phyloP scores from a whole-genome alignment of 495 filamentous ascomycete genomes.

The Penicillium antarcticum region DNA sequence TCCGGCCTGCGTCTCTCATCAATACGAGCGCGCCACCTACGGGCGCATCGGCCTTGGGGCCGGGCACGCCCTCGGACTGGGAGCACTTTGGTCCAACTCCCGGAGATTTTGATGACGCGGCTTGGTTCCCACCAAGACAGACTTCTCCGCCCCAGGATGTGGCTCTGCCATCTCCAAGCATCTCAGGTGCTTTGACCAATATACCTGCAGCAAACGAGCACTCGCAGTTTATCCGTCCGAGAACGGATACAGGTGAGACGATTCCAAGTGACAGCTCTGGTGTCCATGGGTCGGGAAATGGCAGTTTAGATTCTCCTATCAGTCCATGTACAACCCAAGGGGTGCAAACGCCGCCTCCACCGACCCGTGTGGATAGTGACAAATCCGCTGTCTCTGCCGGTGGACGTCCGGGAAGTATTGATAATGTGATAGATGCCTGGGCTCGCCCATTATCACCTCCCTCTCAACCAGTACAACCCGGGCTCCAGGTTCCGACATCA shows the following conservation, averaged over 20 bases:
- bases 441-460: constrained; percentile 26
- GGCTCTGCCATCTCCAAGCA: constrained; percentile 9
- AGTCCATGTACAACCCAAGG: constrained; percentile 21
- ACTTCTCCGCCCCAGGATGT: constrained; percentile 9
- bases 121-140: constrained; percentile 22
- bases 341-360: constrained; percentile 10
- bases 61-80: constrained; percentile 58
- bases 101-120: constrained; percentile 33
- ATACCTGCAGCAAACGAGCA: background rate
- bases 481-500: constrained; percentile 4
- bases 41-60: constrained; percentile 45
- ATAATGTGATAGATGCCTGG: constrained; percentile 45
- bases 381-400: constrained; percentile 22
- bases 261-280: background rate
- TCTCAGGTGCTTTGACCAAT: constrained; percentile 8
- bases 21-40: constrained; percentile 16
- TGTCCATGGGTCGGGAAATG: background rate
- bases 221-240: background rate
- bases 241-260: constrained; percentile 7
- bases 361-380: constrained; percentile 27
- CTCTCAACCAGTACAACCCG: constrained; percentile 4
- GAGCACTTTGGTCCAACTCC: constrained; percentile 47
- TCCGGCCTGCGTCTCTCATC: constrained; percentile 7
- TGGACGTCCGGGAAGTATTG: constrained; percentile 37
- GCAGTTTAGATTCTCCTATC: constrained; percentile 19